Evolutionary conservation across 345 rosid species (phyloP), one percentile per base, ranked within the genome.

Genomic region (Hibiscus mutabilis): DNA sequence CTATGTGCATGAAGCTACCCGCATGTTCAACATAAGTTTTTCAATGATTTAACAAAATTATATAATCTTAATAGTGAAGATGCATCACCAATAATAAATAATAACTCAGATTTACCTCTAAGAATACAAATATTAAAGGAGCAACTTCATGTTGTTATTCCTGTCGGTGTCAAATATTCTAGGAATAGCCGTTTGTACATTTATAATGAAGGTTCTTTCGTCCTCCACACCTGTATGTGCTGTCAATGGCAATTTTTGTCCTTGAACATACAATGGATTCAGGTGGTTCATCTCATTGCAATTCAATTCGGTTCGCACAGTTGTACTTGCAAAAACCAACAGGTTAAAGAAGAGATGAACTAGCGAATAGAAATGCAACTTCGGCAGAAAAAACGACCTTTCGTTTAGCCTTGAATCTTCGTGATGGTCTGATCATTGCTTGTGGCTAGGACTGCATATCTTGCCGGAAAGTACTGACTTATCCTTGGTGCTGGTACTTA

Each of bases 401-500:
- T 6, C 42, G 10, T 37, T 37, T 46, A 11, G 51, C 51, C 51
- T 46, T 46, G 51, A 46, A 46, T 46, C 51, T 46, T 46, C 2
- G 16, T 46, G 51, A 11, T 46, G n/a, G 16, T 14, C 16, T 62
- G 44, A 77, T 58, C 78, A 70, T 67, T 88, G 91, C 75, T 84
- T 91, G 79, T 84, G 84, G 76, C 77, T 82, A 40, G 96, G 81
- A 80, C 77, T 75, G 67, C 87, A 81, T 60, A 80, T 67, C 86
- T 85, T 91, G 81, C 81, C 76, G 46, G 86, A 82, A 77, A 84
- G 79, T 25, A 78, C 73, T 47, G 86, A 80, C 75, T 91, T 90
- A 67, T 81, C 91, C 83, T 90, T 93, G 76, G 82, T 77, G 79
- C 88, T 87, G 74, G 88, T 79, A 78, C 86, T 84, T 65, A 86